Evolutionary conservation across 352 stramenopile genomes (phyloP).

Genomic region (Globisporangium carolinianum): DNA sequence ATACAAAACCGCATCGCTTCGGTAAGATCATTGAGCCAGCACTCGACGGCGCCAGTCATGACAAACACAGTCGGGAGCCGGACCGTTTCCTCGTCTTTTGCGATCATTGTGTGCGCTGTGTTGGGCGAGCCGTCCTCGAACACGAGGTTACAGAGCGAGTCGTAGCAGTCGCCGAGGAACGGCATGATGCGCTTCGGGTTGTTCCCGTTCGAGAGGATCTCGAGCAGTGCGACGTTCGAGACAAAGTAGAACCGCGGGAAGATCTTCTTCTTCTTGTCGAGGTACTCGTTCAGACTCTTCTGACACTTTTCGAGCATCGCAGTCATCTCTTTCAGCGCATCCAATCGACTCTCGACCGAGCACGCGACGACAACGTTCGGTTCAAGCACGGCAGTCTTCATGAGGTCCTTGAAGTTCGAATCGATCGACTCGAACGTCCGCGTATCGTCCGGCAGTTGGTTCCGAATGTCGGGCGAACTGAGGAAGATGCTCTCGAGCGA

Average conservation of each 20-base stretch:
- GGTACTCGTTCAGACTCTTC: constrained; percentile 85
- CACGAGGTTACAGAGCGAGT: constrained; percentile 87
- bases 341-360: constrained; percentile 69
- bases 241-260: constrained; percentile 90
- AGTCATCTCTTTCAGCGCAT: constrained; percentile 84
- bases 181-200: constrained; percentile 97
- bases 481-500: constrained; percentile 87
- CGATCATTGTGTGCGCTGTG: constrained; percentile 81
- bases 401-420: constrained; percentile 87
- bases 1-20: constrained; percentile 82
- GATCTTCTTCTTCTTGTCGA: constrained; percentile 91
- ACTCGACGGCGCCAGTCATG: constrained; percentile 80
- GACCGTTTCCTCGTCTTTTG: constrained; percentile 70
- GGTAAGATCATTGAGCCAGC: constrained; percentile 84
- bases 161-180: constrained; percentile 96
- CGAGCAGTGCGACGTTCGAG: constrained; percentile 80
- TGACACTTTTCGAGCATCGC: constrained; percentile 86
- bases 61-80: constrained; percentile 67
- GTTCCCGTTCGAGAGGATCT: constrained; percentile 87
- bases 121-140: constrained; percentile 79
- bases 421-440: constrained; percentile 86
- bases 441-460: constrained; percentile 82
- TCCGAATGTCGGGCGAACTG: constrained; percentile 83
- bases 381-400: constrained; percentile 87
- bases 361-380: constrained; percentile 76